Base-by-base conservation (phyloP, 164 flowering plant species). In the Berberis thunbergii region DNA sequence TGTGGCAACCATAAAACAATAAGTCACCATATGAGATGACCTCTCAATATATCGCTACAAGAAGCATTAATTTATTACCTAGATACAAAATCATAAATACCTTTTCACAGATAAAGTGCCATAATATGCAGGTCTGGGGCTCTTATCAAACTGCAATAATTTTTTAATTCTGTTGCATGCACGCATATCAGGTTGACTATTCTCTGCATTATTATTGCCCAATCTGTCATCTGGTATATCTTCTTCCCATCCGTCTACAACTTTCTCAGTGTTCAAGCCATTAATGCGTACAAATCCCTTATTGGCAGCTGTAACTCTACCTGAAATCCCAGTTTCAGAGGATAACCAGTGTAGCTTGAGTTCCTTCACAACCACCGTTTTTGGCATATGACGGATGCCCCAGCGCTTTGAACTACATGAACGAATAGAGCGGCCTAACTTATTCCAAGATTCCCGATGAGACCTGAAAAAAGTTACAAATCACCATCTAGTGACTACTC, bases 91-190 rank as follows among this genome's bases (percentile, higher is more conserved):
- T 40, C 65, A 70, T 63, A 78, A 26, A 26, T 26, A 26, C 99
- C 97, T 95, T 79, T 80, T 84, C 72, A 62, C 78, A 8, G 86
- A 89, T 85, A 90, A 77, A 60, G 84, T 74, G 7, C 99, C 99
- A 79, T 89, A 91, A 81, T 86, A 95, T 57, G 97, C 97, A 72
- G 99, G 97, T 73, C 99, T 86, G 58, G 76, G 61, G 73, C 92
- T 84, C 76, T 95, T 88, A 76, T 87, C 92, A 76, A 89, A 91
- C 73, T 91, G 99, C 71, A 91, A 69, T 66, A 95, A 75, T 71
- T 95, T 84, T 75, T 68, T 91, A 54, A 75, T 70, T 38, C 69
- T 67, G 38, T 48, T 70, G 65, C 60, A 54, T 73, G 74, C 77
- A 62, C 57, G 77, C 13, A 63, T 45, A 64, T 50, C 62, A 56